Evolutionary conservation across 2,329 filamentous ascomycete species (phyloP).

Genomic region (Lizonia empirigonia): DNA sequence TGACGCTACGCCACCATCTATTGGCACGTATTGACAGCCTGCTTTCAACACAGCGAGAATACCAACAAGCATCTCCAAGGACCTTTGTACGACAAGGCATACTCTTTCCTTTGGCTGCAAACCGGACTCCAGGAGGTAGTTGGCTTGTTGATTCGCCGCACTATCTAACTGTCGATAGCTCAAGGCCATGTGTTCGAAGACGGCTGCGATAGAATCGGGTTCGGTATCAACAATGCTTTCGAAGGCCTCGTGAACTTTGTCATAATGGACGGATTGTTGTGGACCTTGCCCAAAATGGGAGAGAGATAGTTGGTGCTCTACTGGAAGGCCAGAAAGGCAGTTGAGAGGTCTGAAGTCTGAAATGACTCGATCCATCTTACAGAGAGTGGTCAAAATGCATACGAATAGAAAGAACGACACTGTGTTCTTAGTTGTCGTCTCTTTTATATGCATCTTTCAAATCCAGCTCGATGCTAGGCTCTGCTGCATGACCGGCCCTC

Average conservation of each 20-base stretch:
- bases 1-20: constrained; percentile 58
- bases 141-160: constrained; percentile 22
- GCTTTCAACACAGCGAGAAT: constrained; percentile 63
- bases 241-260: constrained; percentile 35
- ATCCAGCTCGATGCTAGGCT: no score
- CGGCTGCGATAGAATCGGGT: constrained; percentile 31
- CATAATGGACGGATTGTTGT: constrained; percentile 18
- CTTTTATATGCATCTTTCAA: constrained; percentile 9
- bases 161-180: constrained; percentile 22
- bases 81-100: constrained; percentile 61
- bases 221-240: constrained; percentile 32
- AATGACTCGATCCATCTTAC: not conserved
- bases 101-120: constrained; percentile 52
- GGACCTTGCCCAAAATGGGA: constrained; percentile 36
- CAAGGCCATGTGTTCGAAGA: constrained; percentile 21
- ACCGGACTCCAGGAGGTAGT: constrained; percentile 31
- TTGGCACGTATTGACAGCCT: constrained; percentile 64
- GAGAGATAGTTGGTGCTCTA: constrained; percentile 27
- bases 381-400: not conserved
- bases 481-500: not conserved
- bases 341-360: constrained; percentile 11
- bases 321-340: constrained; percentile 23
- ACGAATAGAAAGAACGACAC: not conserved
- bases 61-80: constrained; percentile 63
- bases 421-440: not conserved